Conservation (phyloP, 78 protist species). For the Dictyostelium citrinum region DNA sequence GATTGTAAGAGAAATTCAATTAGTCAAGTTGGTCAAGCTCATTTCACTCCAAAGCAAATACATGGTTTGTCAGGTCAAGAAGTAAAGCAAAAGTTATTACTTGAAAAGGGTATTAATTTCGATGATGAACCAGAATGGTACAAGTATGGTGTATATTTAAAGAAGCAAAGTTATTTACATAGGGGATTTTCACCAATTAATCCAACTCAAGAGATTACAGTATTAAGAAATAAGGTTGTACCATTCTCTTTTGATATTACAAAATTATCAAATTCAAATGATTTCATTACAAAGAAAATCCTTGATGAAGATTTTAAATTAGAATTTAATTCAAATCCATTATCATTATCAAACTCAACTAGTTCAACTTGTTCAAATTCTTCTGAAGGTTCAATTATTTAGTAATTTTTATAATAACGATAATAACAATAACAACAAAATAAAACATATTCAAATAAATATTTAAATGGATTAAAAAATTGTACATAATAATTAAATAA, state of each 20-base stretch:
- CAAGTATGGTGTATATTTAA: slow-evolving; percentile 50
- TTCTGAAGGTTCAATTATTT: background rate
- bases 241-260: slow-evolving; percentile 3
- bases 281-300: slow-evolving; percentile 9
- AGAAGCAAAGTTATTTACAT: slow-evolving; percentile 11
- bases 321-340: background rate
- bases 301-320: slow-evolving; percentile 22
- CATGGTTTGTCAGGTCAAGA: background rate
- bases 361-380: background rate
- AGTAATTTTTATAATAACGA: too few relatives aligned
- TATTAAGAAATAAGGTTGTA: background rate
- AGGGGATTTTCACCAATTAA: background rate
- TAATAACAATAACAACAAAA: too few relatives aligned
- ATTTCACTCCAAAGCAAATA: slow-evolving; percentile 34
- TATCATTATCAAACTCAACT: background rate
- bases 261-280: background rate
- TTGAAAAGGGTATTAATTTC: slow-evolving; percentile 21
- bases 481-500: background rate
- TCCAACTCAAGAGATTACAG: background rate
- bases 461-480: too few relatives aligned
- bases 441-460: background rate
- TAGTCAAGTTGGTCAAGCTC: slow-evolving; percentile 38
- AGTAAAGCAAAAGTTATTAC: background rate
- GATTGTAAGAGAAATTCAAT: slow-evolving; percentile 69
- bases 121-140: slow-evolving; percentile 61